Percentiles rank a stretch among this genome's conserved stretches.
These are phyloP conservation scores for Pharus latifolius DNA, from an alignment of 176 grass and related monocot species.

Conservation along the genomic window DNA sequence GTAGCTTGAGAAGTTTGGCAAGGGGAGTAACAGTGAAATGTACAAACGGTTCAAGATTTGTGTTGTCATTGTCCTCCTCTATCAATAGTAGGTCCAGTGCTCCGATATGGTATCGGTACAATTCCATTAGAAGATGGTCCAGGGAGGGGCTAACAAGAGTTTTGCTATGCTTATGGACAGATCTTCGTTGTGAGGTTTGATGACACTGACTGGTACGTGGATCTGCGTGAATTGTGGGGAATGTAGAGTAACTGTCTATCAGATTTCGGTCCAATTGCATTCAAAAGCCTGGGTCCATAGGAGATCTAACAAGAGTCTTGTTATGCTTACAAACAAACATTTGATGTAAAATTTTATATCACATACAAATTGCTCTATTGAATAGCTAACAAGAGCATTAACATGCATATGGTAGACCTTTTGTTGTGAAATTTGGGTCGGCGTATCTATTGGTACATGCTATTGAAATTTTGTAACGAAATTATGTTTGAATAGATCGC, in stretches of 20 bases:
- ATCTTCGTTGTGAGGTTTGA: background rate
- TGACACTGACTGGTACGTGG: background rate
- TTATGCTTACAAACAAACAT: background rate
- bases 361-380: too few species aligned
- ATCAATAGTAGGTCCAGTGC: background rate
- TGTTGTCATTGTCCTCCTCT: background rate
- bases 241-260: too few species aligned
- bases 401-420: background rate
- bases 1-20: constrained; percentile 9
- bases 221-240: background rate
- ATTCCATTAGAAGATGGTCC: background rate
- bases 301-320: background rate
- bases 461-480: background rate
- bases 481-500: background rate
- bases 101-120: background rate
- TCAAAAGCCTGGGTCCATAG: background rate
- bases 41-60: background rate
- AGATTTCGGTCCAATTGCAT: background rate
- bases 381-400: background rate
- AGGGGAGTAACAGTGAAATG: background rate
- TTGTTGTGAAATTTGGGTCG: background rate
- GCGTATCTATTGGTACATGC: background rate
- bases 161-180: background rate
- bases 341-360: background rate
- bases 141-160: background rate